Base-by-base conservation (phyloP, 2,329 filamentous ascomycete species). In the Trichoderma sp. region DNA sequence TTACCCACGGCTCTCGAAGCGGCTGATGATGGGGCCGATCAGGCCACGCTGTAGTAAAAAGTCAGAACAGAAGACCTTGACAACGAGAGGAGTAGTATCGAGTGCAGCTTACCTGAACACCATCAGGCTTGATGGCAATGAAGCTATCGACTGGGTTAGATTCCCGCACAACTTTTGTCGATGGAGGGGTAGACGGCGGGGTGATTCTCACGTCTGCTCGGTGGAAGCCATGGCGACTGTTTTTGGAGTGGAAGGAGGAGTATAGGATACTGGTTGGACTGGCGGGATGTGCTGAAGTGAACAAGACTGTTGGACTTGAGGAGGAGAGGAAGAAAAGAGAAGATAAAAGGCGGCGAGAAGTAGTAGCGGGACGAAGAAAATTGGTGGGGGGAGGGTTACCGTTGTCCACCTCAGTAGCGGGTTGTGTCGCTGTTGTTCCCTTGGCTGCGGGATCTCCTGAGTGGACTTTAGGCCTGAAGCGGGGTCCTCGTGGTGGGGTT, bases 121-220 rank as follows among this genome's bases (percentile, higher is more conserved):
- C 96, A 87, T 98, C 96, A 80, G 95, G 96, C 94, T 99, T 99
- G 91, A 99, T 94, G 84, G 96, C 96, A 90, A 98, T 98, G 93
- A 98, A 98, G 88, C 95, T 98, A 81, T 78, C 78, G 71, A 73
- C 73, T 57, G 69, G 11, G 76, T 81, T 72, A 81, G 76, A 74
- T 72, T 39, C 36, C 24, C 26, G 51, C 65, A 21, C 47, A 56
- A 53, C 15, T 5, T n/a, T 34, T 43, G 7, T 66, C 65, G 12
- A 69, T 74, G 70, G 76, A 77, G 73, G 76, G 76, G 76, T 71
- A 74, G 66, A 66, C 80, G 79, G 81, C 75, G 80, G 79, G 80
- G 80, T 79, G 79, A 67, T 79, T 68, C 92, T 85, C 86, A 97
- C 94, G 94, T 97, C 88, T 95, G 93, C 87, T 97, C 94, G 85